These are phyloP conservation scores for Sesbania bispinosa DNA, from an alignment of 306 rosid genomes.

Conservation along the genomic window DNA sequence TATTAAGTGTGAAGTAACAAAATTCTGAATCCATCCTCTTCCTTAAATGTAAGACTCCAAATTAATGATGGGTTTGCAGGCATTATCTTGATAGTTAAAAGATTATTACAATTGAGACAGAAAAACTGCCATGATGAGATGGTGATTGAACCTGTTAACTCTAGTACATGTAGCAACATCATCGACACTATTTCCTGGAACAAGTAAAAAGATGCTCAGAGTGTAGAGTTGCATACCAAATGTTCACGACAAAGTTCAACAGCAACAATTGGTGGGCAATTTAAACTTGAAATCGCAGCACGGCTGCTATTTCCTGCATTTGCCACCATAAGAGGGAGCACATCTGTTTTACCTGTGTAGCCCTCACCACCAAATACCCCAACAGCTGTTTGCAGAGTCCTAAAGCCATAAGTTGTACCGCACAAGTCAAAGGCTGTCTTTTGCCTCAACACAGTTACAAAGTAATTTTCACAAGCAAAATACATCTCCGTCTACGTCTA, in stretches of 20 bases:
- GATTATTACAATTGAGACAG: not conserved
- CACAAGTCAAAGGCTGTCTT: not conserved
- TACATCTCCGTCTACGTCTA: not conserved
- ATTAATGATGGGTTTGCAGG: not conserved
- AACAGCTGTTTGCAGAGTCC: slow-evolving; percentile 96
- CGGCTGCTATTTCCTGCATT: slow-evolving; percentile 71
- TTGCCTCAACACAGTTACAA: slow-evolving; percentile 1
- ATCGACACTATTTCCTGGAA: not conserved
- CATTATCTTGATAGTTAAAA: not conserved
- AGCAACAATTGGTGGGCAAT: slow-evolving; percentile 74
- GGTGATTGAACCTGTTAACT: slow-evolving; percentile 11
- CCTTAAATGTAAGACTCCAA: not conserved
- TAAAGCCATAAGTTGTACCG: slow-evolving; percentile 26
- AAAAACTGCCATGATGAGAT: not conserved
- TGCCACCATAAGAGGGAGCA: slow-evolving; percentile 68
- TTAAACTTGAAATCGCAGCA: slow-evolving; percentile 67
- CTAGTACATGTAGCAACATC: not conserved
- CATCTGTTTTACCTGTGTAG: slow-evolving; percentile 48
- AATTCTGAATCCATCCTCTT: not conserved
- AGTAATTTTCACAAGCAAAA: slow-evolving; percentile 3
- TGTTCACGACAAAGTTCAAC: slow-evolving; percentile 91
- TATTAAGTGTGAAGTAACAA: not conserved
- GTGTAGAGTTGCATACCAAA: slow-evolving; percentile 50
- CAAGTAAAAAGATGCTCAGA: slow-evolving; percentile 10
- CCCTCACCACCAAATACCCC: slow-evolving; percentile 84